These are phyloP conservation scores for Ilex asprella DNA, from an alignment of 257 asterid genomes.

Conservation along the genomic window DNA sequence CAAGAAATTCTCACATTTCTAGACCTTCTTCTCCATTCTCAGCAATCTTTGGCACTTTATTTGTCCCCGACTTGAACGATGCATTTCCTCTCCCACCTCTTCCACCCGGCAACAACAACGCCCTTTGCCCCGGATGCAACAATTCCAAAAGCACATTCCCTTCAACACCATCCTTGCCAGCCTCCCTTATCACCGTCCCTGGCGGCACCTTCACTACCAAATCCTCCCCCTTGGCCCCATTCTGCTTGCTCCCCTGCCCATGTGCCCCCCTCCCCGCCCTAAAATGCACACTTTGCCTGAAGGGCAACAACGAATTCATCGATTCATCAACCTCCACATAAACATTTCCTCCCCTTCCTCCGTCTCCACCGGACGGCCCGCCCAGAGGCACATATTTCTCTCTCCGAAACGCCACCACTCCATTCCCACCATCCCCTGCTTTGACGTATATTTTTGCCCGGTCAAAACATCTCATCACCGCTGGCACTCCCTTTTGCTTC, in stretches of 20 bases:
- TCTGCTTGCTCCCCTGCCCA: conserved; percentile 75
- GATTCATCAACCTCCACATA: conserved; percentile 69
- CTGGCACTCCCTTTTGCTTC: conserved; percentile 94
- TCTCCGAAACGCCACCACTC: conserved; percentile 89
- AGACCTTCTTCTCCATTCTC: conserved; percentile 92
- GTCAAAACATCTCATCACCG: conserved; percentile 96
- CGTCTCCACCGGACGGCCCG: conserved; percentile 98
- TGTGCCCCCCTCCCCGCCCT: conserved; percentile 86
- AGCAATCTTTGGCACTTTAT: conserved; percentile 89
- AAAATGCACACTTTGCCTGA: conserved; percentile 72
- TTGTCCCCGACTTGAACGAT: conserved; percentile 67
- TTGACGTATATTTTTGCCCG: conserved; percentile 70
- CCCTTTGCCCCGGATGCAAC: conserved; percentile 75
- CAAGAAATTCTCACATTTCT: conserved; percentile 53
- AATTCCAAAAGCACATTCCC: conserved; percentile 61
- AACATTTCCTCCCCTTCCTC: conserved; percentile 95
- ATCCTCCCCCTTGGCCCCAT: conserved; percentile 78
- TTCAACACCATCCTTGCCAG: conserved; percentile 25
- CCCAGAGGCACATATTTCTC: conserved; percentile 92
- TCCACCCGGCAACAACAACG: conserved; percentile 77
- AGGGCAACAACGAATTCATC: conserved; percentile 81
- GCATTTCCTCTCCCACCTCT: conserved; percentile 97
- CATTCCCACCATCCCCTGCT: conserved; percentile 95
- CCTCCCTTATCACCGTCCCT: conserved; percentile 76
- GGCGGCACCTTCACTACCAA: conserved; percentile 88